Evolutionary conservation across 108 stramenopile genomes (phyloP).

Genomic region (Cyclotella atomus): DNA sequence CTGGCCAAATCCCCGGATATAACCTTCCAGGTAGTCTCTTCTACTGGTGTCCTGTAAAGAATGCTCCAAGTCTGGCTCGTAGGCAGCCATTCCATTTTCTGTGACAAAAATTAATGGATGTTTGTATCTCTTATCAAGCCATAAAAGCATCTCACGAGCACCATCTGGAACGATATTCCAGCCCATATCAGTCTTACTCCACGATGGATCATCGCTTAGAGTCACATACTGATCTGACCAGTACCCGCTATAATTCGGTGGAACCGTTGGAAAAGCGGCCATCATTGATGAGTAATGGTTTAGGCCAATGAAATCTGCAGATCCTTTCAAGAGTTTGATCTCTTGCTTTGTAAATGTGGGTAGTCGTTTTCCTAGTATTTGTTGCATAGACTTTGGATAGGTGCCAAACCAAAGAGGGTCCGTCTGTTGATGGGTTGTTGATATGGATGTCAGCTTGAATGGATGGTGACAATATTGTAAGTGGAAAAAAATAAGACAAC

Average conservation of each 20-base stretch:
- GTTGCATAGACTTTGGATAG: conserved; percentile 84
- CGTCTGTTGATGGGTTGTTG: conserved; percentile 14
- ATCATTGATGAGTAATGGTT: conserved; percentile 88
- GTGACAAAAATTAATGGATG: conserved; percentile 69
- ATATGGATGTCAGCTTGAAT: background rate
- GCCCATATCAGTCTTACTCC: conserved; percentile 76
- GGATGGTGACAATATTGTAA: background rate
- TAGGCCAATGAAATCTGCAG: conserved; percentile 90
- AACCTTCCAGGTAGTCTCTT: conserved; percentile 64
- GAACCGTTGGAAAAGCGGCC: conserved; percentile 46
- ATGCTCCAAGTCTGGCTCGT: conserved; percentile 58
- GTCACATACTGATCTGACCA: conserved; percentile 77
- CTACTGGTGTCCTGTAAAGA: conserved; percentile 64
- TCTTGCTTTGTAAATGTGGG: conserved; percentile 78
- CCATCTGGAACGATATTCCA: conserved; percentile 81
- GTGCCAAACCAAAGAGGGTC: conserved; percentile 83
- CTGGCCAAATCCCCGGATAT: conserved; percentile 68
- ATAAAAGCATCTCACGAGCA: conserved; percentile 68
- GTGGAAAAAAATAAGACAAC: background rate
- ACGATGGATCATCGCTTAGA: conserved; percentile 54
- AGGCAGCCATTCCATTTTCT: conserved; percentile 80
- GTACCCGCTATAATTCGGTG: conserved; percentile 58
- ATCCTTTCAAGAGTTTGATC: conserved; percentile 54
- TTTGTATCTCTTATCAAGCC: conserved; percentile 72
- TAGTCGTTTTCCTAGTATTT: conserved; percentile 67